Conservation (phyloP, 495 filamentous ascomycete genomes). For the Penicillium bialowiezense region DNA sequence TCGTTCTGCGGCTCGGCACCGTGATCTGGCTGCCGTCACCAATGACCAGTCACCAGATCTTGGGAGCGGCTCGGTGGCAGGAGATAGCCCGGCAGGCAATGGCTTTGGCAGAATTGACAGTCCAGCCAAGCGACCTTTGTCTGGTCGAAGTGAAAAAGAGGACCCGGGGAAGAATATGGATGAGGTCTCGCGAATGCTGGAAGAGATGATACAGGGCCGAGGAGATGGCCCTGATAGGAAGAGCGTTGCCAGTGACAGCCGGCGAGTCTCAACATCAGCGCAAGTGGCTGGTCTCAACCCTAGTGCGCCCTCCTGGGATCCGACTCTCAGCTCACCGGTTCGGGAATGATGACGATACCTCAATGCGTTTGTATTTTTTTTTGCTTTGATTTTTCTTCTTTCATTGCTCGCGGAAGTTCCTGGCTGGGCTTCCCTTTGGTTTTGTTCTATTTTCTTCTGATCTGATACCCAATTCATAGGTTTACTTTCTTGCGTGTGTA, state of each 20-base stretch:
- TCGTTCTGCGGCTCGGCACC: constrained; percentile 79
- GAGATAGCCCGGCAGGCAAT: constrained; percentile 24
- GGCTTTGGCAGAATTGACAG: constrained; percentile 17
- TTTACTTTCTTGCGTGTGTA: constrained; percentile 12
- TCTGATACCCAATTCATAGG: constrained; percentile 30
- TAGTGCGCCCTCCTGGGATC: constrained; percentile 8
- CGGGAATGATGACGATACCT: constrained; percentile 6
- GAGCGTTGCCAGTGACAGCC: constrained; percentile 39
- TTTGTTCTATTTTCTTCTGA: constrained; percentile 15
- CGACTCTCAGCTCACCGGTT: constrained; percentile 8
- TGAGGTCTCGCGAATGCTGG: constrained; percentile 84
- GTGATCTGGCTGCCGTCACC: constrained; percentile 74
- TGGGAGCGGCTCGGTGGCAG: constrained; percentile 32
- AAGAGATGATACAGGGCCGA: constrained; percentile 90
- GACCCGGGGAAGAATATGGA: constrained; percentile 68
- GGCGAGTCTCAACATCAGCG: constrained; percentile 33
- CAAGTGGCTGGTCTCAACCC: constrained; percentile 29
- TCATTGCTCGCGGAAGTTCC: background rate
- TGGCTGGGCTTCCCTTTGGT: too few species aligned
- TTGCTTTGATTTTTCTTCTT: constrained; percentile 12
- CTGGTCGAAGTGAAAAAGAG: constrained; percentile 21
- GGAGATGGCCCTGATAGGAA: constrained; percentile 66
- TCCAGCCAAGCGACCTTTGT: constrained; percentile 11
- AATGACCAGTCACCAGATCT: constrained; percentile 37
- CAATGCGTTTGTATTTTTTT: background rate